phyloP scores from a whole-genome alignment of 768 basidiomycete species.

The Leccinum variicolor region DNA sequence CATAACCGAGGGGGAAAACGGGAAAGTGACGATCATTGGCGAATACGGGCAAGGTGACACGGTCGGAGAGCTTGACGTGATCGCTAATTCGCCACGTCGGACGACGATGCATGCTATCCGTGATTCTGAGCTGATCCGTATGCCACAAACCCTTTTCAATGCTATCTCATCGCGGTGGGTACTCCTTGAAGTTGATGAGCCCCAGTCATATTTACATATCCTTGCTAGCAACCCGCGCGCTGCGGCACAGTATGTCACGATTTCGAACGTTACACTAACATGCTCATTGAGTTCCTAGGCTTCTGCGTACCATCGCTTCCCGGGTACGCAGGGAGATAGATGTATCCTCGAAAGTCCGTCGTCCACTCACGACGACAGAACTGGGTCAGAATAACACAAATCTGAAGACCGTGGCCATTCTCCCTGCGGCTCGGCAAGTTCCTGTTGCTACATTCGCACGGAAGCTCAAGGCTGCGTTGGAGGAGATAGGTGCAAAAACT shows the following conservation, averaged over 20 bases:
- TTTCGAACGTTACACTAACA: neutral
- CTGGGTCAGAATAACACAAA: constrained; percentile 79
- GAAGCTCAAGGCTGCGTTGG: constrained; percentile 83
- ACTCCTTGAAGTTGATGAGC: neutral
- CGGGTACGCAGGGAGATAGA: constrained; percentile 85
- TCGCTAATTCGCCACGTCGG: constrained; percentile 81
- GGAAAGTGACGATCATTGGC: constrained; percentile 75
- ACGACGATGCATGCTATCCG: constrained; percentile 97
- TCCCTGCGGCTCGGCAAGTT: constrained; percentile 83
- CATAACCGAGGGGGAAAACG: constrained; percentile 74
- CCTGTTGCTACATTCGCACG: constrained; percentile 88
- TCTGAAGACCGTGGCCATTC: constrained; percentile 89
- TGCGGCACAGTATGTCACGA: constrained; percentile 64
- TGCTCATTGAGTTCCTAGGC: constrained; percentile 35
- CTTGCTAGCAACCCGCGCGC: constrained; percentile 70
- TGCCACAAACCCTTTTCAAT: constrained; percentile 97
- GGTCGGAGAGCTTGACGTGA: constrained; percentile 96
- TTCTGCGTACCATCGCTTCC: constrained; percentile 87
- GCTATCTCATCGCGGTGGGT: constrained; percentile 84
- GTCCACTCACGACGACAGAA: constrained; percentile 52
- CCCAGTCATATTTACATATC: neutral
- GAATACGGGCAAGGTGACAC: constrained; percentile 98
- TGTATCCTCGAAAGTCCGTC: constrained; percentile 48
- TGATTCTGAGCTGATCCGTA: constrained; percentile 93
- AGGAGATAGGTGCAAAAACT: constrained; percentile 91